Base-by-base conservation (phyloP, 164 flowering plant species). In the Vitis riparia region DNA sequence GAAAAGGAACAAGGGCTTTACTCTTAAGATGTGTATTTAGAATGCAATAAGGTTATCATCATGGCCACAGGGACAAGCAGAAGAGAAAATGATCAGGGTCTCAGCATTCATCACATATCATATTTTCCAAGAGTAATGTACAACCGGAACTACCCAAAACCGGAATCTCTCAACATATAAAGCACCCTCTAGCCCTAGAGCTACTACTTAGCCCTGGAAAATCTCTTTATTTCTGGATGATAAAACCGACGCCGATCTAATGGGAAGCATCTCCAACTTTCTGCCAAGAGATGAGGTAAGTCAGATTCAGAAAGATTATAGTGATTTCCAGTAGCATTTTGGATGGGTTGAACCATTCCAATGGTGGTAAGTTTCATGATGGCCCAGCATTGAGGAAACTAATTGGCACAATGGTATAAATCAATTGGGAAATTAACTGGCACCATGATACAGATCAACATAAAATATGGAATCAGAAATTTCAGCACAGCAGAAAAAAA, bases 201-300 rank as follows among this genome's bases (percentile, higher is more conserved):
- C 16, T 19, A 19, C 44, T 59, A 5, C 9, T 19, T 8, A 59
- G 13, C 5, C 62, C 62, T 4, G 14, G 62, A 4, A 10, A 59
- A 1, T 47, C 59, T 9, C 16, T 19, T 17, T 16, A 57, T 59
- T 27, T 23, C 13, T 27, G 29, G 5, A 23, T 10, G 37, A 23
- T 0, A 1, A 23, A 59, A 59, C 62, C 19, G 62, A 32, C 15
- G 5, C 62, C 5, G 60, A 53, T 13, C 63, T 69, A 75, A 19
- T 30, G 62, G 10, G 59, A 55, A 70, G 59, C 37, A 50, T 67
- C 74, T 55, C 74, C 78, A 66, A 70, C 78, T 66, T 70, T 75
- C 78, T 75, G 73, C 71, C 52, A 23, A 16, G 12, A 5, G 16
- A 55, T 37, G 55, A 68, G 8, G n/a, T 53, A 47, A 67, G 69